phyloP scores from a whole-genome alignment of 2,329 filamentous ascomycete genomes.

The Fusarium oligoseptatum region DNA sequence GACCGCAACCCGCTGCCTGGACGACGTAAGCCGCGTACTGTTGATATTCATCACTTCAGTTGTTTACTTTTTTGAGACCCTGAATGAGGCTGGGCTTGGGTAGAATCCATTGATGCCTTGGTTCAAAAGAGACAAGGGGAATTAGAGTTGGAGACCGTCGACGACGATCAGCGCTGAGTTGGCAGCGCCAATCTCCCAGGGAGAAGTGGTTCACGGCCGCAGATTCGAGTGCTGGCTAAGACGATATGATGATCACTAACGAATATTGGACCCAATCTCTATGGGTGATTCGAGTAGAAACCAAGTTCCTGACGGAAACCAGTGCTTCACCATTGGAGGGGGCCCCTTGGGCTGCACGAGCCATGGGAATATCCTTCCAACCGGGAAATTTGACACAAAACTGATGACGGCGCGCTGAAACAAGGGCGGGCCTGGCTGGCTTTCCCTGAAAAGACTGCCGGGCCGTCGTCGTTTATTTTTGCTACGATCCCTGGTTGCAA shows the following conservation, averaged over 20 bases:
- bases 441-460: conserved; percentile 3
- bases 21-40: conserved; percentile 8
- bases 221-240: conserved; percentile 3
- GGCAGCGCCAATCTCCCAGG: conserved; percentile 15
- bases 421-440: conserved; percentile 21
- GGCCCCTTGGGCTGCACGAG: conserved; percentile 22
- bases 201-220: conserved; percentile 15
- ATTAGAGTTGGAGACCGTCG: conserved; percentile 18
- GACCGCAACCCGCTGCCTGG: conserved; percentile 18
- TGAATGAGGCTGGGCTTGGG: not conserved
- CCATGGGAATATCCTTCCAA: conserved; percentile 11
- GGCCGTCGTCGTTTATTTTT: not conserved
- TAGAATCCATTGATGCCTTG: conserved; percentile 7
- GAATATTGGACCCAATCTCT: not conserved
- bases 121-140: conserved; percentile 19
- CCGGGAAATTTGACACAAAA: conserved; percentile 29
- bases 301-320: conserved; percentile 19
- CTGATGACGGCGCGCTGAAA: conserved; percentile 35
- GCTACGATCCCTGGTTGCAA: not conserved
- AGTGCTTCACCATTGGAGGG: conserved; percentile 40
- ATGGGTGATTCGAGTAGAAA: conserved; percentile 1
- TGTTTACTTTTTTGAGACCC: conserved; percentile 18
- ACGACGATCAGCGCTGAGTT: conserved; percentile 36
- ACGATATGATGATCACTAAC: conserved; percentile 13
- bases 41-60: conserved; percentile 1